Conservation (phyloP, 257 asterid species). For the Fraxinus anomala region DNA sequence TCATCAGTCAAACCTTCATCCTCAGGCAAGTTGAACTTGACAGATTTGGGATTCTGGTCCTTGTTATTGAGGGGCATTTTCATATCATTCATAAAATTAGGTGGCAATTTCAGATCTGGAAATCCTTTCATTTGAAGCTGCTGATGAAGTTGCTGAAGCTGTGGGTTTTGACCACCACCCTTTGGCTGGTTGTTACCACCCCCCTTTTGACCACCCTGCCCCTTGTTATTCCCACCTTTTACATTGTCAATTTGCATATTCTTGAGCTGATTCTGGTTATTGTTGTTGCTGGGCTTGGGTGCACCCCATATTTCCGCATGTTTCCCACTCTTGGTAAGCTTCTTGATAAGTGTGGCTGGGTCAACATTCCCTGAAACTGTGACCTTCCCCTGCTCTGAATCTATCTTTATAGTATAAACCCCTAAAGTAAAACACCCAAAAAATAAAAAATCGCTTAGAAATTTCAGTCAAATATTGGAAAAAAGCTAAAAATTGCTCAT, state of each 20-base stretch:
- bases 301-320: slow-evolving; percentile 89
- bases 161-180: slow-evolving; percentile 35
- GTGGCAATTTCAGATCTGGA: slow-evolving; percentile 64
- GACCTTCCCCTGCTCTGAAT: slow-evolving; percentile 87
- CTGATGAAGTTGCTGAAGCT: slow-evolving; percentile 41
- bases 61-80: slow-evolving; percentile 42
- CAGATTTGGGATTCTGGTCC: slow-evolving; percentile 56
- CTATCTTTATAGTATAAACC: slow-evolving; percentile 70
- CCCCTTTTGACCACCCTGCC: slow-evolving; percentile 37
- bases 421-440: slow-evolving; percentile 41
- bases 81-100: slow-evolving; percentile 40
- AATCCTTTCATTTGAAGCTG: slow-evolving; percentile 49
- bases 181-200: slow-evolving; percentile 33
- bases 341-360: slow-evolving; percentile 74
- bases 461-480: background rate
- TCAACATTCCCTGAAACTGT: slow-evolving; percentile 88
- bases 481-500: no score
- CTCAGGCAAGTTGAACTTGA: slow-evolving; percentile 53
- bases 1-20: slow-evolving; percentile 2
- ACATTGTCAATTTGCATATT: slow-evolving; percentile 60
- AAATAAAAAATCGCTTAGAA: background rate
- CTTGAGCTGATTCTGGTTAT: slow-evolving; percentile 48
- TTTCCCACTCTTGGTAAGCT: slow-evolving; percentile 76
- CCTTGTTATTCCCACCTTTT: slow-evolving; percentile 51
- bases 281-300: slow-evolving; percentile 55